phyloP scores from a whole-genome alignment of 768 basidiomycete species.

The Kwoniella pini region DNA sequence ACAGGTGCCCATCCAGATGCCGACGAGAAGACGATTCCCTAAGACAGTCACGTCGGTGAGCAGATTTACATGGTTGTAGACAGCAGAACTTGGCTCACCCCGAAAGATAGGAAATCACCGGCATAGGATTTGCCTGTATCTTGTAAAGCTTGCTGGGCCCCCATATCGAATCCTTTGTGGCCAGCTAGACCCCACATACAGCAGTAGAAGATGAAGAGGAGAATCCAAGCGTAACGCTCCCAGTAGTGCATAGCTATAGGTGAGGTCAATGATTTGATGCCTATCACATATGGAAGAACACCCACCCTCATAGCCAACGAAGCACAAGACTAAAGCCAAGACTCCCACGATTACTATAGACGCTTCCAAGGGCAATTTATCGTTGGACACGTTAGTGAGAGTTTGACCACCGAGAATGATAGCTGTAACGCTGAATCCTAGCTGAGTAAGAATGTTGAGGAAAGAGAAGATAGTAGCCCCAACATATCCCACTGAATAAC shows the following conservation, averaged over 20 bases:
- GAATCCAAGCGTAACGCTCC: constrained; percentile 64
- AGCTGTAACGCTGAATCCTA: constrained; percentile 60
- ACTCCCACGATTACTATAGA: constrained; percentile 59
- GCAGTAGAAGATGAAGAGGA: constrained; percentile 58
- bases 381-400: constrained; percentile 58
- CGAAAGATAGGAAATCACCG: constrained; percentile 61
- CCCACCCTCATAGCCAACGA: constrained; percentile 36
- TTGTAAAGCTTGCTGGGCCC: constrained; percentile 58
- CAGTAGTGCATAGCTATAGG: constrained; percentile 51
- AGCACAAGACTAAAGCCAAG: constrained; percentile 32
- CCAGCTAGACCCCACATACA: constrained; percentile 62
- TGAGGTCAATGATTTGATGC: constrained; percentile 48
- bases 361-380: constrained; percentile 59
- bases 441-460: constrained; percentile 62
- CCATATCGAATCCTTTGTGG: constrained; percentile 59
- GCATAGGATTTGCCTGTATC: constrained; percentile 58
- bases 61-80: neutral
- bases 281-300: neutral
- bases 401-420: constrained; percentile 64
- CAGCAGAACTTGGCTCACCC: constrained; percentile 46
- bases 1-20: constrained; percentile 61
- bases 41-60: neutral
- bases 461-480: constrained; percentile 61
- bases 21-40: constrained; percentile 59
- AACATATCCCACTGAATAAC: constrained; percentile 55